These are phyloP conservation scores for Sugiyamaella boreocaroliniensis DNA, from an alignment of 805 yeast genomes.

Conservation along the genomic window DNA sequence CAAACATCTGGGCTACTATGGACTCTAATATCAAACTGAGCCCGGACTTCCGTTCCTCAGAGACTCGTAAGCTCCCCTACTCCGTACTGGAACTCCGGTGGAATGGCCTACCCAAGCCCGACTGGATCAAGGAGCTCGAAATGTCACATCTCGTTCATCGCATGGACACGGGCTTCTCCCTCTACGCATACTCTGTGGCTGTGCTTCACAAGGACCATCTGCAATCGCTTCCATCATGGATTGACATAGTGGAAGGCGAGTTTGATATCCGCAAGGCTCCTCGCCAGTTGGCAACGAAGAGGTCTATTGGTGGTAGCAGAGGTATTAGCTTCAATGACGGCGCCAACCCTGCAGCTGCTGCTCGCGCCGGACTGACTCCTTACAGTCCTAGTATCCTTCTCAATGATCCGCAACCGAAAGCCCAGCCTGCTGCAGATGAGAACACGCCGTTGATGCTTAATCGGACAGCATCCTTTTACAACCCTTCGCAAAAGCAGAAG, in stretches of 20 bases:
- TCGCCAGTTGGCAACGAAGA: neutral
- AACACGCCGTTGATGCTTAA: slow-evolving; percentile 3
- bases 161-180: slow-evolving; percentile 36
- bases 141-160: slow-evolving; percentile 44
- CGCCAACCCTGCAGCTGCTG: neutral
- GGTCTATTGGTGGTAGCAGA: neutral
- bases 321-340: neutral
- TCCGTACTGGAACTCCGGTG: slow-evolving; percentile 45
- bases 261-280: slow-evolving; percentile 46
- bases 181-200: slow-evolving; percentile 32
- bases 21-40: slow-evolving; percentile 25
- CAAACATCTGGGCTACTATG: slow-evolving; percentile 33
- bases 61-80: slow-evolving; percentile 37
- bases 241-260: slow-evolving; percentile 27
- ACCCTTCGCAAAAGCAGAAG: slow-evolving; percentile 2
- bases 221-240: slow-evolving; percentile 37
- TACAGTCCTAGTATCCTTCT: slow-evolving; percentile 19
- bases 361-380: neutral
- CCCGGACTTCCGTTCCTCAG: slow-evolving; percentile 1
- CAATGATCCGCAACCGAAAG: slow-evolving; percentile 8
- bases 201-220: slow-evolving; percentile 28
- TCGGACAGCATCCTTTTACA: slow-evolving; percentile 3
- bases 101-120: slow-evolving; percentile 33
- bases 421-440: neutral
- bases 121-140: slow-evolving; percentile 35